These are phyloP conservation scores for Coemansia sp. DNA, from an alignment of 192 early-diverging fungal genomes.

Conservation along the genomic window DNA sequence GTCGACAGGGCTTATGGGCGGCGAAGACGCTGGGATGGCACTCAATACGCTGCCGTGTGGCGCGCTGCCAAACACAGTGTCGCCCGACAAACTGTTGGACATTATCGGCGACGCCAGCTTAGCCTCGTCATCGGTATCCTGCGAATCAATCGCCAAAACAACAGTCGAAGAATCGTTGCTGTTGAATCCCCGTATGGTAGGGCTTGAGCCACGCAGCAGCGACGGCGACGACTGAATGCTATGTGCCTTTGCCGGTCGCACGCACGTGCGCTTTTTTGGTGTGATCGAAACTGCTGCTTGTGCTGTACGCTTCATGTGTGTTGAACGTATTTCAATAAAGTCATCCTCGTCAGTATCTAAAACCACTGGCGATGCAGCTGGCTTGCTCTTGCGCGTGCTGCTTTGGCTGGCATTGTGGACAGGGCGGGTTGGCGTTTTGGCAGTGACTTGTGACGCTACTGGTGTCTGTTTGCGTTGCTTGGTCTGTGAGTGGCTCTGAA, in stretches of 20 bases:
- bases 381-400: neutral
- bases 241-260: neutral
- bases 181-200: constrained; percentile 37
- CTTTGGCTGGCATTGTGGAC: neutral
- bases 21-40: constrained; percentile 2
- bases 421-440: neutral
- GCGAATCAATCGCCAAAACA: constrained; percentile 21
- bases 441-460: neutral
- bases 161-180: constrained; percentile 8
- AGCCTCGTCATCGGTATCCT: neutral
- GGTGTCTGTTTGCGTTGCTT: neutral
- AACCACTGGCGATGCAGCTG: neutral
- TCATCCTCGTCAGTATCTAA: constrained; percentile 15
- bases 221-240: constrained; percentile 32
- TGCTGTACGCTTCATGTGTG: neutral
- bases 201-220: constrained; percentile 37
- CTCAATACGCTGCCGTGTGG: neutral
- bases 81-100: constrained; percentile 1
- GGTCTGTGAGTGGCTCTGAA: constrained; percentile 1
- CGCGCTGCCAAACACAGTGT: constrained; percentile 4
- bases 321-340: constrained; percentile 14
- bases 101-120: neutral
- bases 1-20: neutral
- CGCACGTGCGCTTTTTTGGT: neutral
- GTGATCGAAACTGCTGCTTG: neutral